Conservation (phyloP, 768 basidiomycete genomes). For the Boletus subcaerulescens region DNA sequence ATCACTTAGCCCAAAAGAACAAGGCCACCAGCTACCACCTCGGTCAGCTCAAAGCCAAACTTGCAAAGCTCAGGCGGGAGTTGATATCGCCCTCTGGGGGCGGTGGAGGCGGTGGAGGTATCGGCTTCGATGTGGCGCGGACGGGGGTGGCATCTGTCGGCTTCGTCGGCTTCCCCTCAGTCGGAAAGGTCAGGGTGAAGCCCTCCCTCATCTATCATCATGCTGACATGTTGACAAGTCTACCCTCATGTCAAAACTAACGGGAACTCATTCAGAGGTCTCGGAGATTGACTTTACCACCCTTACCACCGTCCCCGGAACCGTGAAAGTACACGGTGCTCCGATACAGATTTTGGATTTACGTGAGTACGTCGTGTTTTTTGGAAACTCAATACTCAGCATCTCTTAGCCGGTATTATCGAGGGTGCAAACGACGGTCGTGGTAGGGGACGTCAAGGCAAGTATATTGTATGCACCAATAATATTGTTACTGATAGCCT, state of each 20-base stretch:
- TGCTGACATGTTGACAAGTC: conserved; percentile 48
- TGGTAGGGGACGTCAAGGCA: conserved; percentile 92
- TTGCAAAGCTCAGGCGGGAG: conserved; percentile 94
- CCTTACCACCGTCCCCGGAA: conserved; percentile 93
- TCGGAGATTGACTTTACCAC: conserved; percentile 98
- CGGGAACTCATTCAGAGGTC: conserved; percentile 94
- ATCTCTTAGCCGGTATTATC: conserved; percentile 81
- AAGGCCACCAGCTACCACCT: conserved; percentile 96
- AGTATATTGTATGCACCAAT: conserved; percentile 28
- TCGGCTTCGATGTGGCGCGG: conserved; percentile 97
- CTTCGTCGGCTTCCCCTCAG: conserved; percentile 90
- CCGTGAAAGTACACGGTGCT: conserved; percentile 91
- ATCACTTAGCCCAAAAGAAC: conserved; percentile 81
- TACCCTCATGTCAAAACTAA: conserved; percentile 92
- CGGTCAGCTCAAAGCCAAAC: conserved; percentile 96
- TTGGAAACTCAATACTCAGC: conserved; percentile 11
- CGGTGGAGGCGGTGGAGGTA: conserved; percentile 83
- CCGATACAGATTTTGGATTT: conserved; percentile 94
- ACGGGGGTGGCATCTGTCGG: conserved; percentile 98
- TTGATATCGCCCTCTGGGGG: conserved; percentile 76
- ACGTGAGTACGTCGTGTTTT: conserved; percentile 49
- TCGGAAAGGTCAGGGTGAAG: conserved; percentile 67
- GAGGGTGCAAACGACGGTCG: conserved; percentile 96
- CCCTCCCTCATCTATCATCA: background rate
- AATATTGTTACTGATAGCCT: conserved; percentile 13